Conservation (phyloP, 1,284 basidiomycete species). For the Vanrija pseudolonga region DNA sequence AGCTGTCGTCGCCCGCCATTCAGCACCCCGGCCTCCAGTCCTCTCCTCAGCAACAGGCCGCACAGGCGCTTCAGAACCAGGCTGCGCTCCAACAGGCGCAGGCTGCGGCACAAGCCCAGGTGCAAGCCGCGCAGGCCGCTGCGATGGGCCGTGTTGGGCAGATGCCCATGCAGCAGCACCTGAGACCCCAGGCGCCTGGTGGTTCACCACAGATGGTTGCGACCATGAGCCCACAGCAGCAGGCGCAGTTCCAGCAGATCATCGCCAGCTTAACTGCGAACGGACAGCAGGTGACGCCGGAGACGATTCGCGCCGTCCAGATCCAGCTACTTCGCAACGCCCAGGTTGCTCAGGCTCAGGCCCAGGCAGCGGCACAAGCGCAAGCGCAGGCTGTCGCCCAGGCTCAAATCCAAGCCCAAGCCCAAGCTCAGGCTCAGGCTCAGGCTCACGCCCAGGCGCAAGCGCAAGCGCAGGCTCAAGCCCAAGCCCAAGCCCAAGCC, state of each 20-base stretch:
- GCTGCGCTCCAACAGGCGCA: slow-evolving; percentile 24
- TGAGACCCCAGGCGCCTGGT: slow-evolving; percentile 14
- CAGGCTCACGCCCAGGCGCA: slow-evolving; percentile 14
- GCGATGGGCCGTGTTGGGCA: slow-evolving; percentile 17
- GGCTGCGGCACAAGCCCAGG: slow-evolving; percentile 9
- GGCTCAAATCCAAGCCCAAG: neutral
- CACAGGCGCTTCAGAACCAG: neutral
- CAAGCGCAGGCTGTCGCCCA: slow-evolving; percentile 5
- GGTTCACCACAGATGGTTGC: slow-evolving; percentile 20
- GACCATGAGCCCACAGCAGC: slow-evolving; percentile 13
- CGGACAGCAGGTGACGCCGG: slow-evolving; percentile 33
- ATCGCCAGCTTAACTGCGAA: slow-evolving; percentile 27
- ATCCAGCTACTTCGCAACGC: slow-evolving; percentile 24
- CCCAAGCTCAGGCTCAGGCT: slow-evolving; percentile 5
- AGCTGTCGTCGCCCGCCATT: neutral
- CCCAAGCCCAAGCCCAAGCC: neutral
- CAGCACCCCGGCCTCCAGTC: slow-evolving; percentile 11
- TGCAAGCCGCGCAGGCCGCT: slow-evolving; percentile 6
- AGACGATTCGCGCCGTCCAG: slow-evolving; percentile 28
- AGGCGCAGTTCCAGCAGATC: slow-evolving; percentile 27
- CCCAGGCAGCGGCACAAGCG: neutral
- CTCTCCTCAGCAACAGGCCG: slow-evolving; percentile 14
- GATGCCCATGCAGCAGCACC: slow-evolving; percentile 21
- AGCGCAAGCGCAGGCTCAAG: slow-evolving; percentile 10
- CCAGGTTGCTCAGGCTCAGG: slow-evolving; percentile 9